Conservation (phyloP, 2,329 filamentous ascomycete genomes). For the Xylariaceae sp. region DNA sequence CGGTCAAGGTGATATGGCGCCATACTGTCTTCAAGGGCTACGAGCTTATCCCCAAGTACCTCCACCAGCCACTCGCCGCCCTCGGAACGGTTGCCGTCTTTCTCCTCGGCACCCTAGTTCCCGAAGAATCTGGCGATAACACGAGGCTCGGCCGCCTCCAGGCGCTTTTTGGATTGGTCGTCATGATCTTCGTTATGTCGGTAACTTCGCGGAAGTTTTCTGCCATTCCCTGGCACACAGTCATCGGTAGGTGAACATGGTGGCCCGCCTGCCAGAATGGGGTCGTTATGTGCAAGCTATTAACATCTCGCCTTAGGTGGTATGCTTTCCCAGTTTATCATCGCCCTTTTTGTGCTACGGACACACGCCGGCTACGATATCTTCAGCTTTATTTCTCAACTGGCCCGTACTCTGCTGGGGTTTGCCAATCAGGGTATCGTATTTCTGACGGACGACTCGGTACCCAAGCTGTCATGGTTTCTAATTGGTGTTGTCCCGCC, state of each 20-base stretch:
- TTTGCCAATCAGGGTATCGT: slow-evolving; percentile 69
- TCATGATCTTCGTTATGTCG: slow-evolving; percentile 67
- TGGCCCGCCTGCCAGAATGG: neutral
- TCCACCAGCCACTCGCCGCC: slow-evolving; percentile 61
- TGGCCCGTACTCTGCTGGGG: slow-evolving; percentile 69
- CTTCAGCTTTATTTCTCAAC: slow-evolving; percentile 78
- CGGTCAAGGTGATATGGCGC: slow-evolving; percentile 64
- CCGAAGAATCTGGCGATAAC: slow-evolving; percentile 68
- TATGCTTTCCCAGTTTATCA: slow-evolving; percentile 82
- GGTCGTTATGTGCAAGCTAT: neutral
- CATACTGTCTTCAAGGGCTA: slow-evolving; percentile 58
- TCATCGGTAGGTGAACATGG: slow-evolving; percentile 52
- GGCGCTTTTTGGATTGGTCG: slow-evolving; percentile 70
- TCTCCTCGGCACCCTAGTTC: slow-evolving; percentile 72
- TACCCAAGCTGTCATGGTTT: slow-evolving; percentile 57
- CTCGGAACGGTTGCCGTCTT: slow-evolving; percentile 64
- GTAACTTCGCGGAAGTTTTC: slow-evolving; percentile 66
- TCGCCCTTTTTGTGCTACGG: slow-evolving; percentile 82
- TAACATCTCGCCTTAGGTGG: slow-evolving; percentile 45
- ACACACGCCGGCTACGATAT: slow-evolving; percentile 81
- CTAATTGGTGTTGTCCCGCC: slow-evolving; percentile 76
- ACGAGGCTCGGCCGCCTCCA: slow-evolving; percentile 75
- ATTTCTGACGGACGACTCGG: slow-evolving; percentile 60
- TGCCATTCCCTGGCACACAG: slow-evolving; percentile 66
- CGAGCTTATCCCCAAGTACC: slow-evolving; percentile 60